These are phyloP conservation scores for Naematelia encephala DNA, from an alignment of 768 basidiomycete genomes.

Conservation along the genomic window DNA sequence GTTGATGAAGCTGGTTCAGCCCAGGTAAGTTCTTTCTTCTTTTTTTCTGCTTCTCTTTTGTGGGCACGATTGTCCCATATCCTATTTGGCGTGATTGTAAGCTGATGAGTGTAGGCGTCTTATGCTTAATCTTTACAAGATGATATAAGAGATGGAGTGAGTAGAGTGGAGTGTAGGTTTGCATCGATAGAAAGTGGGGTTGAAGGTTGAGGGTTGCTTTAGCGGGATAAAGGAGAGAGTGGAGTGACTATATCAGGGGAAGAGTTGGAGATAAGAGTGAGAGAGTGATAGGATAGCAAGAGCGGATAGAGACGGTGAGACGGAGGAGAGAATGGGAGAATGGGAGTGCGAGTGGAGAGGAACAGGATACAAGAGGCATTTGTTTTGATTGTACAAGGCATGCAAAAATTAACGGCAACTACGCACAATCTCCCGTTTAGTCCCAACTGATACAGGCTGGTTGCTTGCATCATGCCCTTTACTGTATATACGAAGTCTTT, in stretches of 20 bases:
- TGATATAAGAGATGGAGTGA: too few species aligned
- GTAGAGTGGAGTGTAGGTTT: neutral
- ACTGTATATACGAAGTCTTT: too few species aligned
- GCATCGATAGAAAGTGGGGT: too few species aligned
- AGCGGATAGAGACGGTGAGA: too few species aligned
- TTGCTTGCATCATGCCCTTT: too few species aligned
- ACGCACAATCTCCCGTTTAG: neutral
- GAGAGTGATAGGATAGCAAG: too few species aligned
- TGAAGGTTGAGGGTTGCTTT: too few species aligned
- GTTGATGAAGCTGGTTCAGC: conserved; percentile 30
- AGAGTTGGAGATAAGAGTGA: neutral
- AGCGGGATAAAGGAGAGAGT: too few species aligned
- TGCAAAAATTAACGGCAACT: neutral
- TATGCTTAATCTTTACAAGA: conserved; percentile 2
- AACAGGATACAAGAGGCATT: neutral
- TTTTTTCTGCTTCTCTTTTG: neutral
- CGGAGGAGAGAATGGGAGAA: neutral
- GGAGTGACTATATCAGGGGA: too few species aligned
- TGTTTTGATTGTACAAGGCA: neutral
- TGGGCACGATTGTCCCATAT: too few species aligned
- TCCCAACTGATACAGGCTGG: too few species aligned
- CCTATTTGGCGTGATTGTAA: neutral
- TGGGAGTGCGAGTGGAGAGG: neutral
- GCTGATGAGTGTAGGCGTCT: neutral
- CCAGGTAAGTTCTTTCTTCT: conserved; percentile 38